phyloP scores from a whole-genome alignment of 352 stramenopile genomes.

The Pythium dissotocum region DNA sequence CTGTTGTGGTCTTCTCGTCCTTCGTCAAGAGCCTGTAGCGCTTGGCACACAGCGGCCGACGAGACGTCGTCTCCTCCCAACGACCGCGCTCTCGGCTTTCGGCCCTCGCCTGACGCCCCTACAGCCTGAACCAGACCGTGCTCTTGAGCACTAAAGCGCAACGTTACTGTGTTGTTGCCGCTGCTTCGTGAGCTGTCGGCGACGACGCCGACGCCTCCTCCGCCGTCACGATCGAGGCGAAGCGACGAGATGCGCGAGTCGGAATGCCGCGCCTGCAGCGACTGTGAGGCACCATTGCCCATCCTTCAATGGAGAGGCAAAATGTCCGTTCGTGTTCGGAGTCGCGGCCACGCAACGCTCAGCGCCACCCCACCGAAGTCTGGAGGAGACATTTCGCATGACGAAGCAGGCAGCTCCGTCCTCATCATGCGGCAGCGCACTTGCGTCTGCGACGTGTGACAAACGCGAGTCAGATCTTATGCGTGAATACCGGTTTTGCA shows the following conservation, averaged over 20 bases:
- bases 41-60: background rate
- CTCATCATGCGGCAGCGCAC: conserved; percentile 6
- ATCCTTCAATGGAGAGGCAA: conserved; percentile 3
- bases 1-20: conserved; percentile 22
- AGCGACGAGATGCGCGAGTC: conserved; percentile 25
- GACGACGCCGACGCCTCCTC: background rate
- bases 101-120: background rate
- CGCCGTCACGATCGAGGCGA: conserved; percentile 6
- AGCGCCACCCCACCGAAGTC: background rate
- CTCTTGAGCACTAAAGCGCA: conserved; percentile 14
- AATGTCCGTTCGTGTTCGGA: background rate
- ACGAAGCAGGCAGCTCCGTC: background rate
- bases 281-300: conserved; percentile 29
- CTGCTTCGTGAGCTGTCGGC: background rate
- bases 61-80: background rate
- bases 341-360: background rate
- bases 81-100: conserved; percentile 15
- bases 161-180: conserved; percentile 22
- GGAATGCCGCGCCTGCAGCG: conserved; percentile 22
- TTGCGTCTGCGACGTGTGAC: conserved; percentile 26
- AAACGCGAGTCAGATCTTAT: background rate
- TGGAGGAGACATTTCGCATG: background rate
- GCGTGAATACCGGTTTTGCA: background rate
- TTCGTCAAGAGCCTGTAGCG: conserved; percentile 22
- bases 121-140: background rate